Evolutionary conservation across 176 grass and related monocot genomes (phyloP), one percentile per base, ranked within the genome.

Genomic region (Cenchrus purpureus): DNA sequence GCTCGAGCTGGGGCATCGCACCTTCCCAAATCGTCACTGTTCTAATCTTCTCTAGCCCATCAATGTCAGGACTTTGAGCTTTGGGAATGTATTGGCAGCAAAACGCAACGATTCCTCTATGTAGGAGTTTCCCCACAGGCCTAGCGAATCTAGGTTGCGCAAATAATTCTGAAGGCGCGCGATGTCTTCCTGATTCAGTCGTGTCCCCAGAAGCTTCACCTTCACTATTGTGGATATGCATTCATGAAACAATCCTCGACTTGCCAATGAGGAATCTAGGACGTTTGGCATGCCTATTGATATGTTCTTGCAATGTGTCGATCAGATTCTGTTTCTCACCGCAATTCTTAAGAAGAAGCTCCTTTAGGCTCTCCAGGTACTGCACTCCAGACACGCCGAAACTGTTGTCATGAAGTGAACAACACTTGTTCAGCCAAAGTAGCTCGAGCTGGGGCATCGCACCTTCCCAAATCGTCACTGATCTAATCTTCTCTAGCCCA

Each of bases 61-160:
- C 64, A 71, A 90, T 64, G 10, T 74, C 29, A 82, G 76, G 59
- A 79, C 58, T 48, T 74, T 84, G 19, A 91, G 89, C 15, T 84
- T 91, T 65, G 25, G 28, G 37, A 84, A 91, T 44, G 67, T 80
- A 20, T 17, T 25, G 19, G 20, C 8, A 28, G 10, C 2, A 12
- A 91, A 91, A 45, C 19, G 6, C 65, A 91, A 17, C 7, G 66
- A 87, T 1, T 53, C 3, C 46, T 68, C 68, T 79, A 6, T 13
- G 55, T 87, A 91, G 10, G 89, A 73, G 56, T 66, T 68, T 7
- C 54, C n/a, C 84, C 44, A 74, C 32, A 91, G 51, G 46, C 66
- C n/a, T 3, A 91, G 74, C 7, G 69, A 43, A 53, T 71, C 37
- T 10, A 90, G 63, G 31, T 55, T 86, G 2, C 65, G 54, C n/a